These are phyloP conservation scores for Ceratocystis ficicola DNA, from an alignment of 2,329 filamentous ascomycete species.

Conservation along the genomic window DNA sequence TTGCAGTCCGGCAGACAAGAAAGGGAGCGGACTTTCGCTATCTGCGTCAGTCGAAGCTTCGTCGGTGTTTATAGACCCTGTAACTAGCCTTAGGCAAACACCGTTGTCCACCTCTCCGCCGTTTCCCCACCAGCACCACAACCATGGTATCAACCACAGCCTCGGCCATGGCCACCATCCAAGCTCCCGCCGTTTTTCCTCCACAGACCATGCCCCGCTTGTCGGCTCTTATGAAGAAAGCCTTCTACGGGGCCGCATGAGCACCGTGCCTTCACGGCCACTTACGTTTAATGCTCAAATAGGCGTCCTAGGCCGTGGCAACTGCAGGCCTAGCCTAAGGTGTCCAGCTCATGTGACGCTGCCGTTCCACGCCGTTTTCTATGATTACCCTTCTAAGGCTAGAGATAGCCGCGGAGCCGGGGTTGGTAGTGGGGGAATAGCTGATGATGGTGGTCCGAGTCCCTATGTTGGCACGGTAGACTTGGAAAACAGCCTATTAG, in stretches of 20 bases:
- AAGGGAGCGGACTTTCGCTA: neutral
- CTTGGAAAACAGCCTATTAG: conserved; percentile 62
- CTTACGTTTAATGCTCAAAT: conserved; percentile 91
- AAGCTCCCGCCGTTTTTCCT: conserved; percentile 58
- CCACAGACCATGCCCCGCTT: conserved; percentile 71
- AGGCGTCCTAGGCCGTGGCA: conserved; percentile 76
- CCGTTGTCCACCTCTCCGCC: conserved; percentile 5
- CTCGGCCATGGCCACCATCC: conserved; percentile 35
- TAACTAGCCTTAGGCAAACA: neutral
- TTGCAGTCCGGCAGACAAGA: neutral
- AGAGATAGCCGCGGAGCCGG: conserved; percentile 32
- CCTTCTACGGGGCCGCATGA: conserved; percentile 90
- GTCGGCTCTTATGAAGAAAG: conserved; percentile 97
- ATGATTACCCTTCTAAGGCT: conserved; percentile 54
- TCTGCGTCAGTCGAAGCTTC: neutral
- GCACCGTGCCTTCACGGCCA: conserved; percentile 83
- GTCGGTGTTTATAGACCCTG: neutral
- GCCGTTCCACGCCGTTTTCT: conserved; percentile 89
- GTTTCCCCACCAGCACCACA: neutral
- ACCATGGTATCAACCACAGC: neutral
- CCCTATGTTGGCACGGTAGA: conserved; percentile 93
- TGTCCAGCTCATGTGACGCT: conserved; percentile 86
- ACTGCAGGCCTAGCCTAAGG: conserved; percentile 71
- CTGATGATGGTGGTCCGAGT: conserved; percentile 67
- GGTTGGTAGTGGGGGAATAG: neutral